A percentile compares a stretch with the other conserved stretches of the same genome.
phyloP scores from a whole-genome alignment of 257 asterid species.

The Cinchona pubescens region DNA sequence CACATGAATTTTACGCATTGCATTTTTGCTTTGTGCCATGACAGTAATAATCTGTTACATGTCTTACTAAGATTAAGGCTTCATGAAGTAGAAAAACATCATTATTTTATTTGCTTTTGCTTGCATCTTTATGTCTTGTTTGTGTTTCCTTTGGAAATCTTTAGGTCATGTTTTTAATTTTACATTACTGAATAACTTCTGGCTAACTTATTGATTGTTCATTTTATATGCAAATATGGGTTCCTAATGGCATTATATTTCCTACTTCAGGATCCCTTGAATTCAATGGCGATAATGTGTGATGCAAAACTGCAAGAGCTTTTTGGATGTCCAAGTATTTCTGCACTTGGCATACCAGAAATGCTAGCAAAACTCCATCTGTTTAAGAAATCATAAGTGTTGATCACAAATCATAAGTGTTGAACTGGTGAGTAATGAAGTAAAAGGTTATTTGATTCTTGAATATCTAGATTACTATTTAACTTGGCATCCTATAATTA shows the following conservation, averaged over 20 bases:
- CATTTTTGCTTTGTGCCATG: background rate
- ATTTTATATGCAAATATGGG: background rate
- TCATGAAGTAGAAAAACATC: background rate
- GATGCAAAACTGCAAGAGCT: slow-evolving; percentile 63
- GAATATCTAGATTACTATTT: background rate
- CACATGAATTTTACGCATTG: background rate
- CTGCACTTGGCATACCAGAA: slow-evolving; percentile 60
- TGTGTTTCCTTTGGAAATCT: background rate
- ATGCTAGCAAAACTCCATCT: slow-evolving; percentile 54
- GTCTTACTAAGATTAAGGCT: background rate
- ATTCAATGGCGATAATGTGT: slow-evolving; percentile 46
- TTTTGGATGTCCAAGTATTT: slow-evolving; percentile 62
- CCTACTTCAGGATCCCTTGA: slow-evolving; percentile 54
- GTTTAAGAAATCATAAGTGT: slow-evolving; percentile 41
- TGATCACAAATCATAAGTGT: too few species aligned
- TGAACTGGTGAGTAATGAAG: slow-evolving; percentile 33
- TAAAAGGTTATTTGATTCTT: background rate
- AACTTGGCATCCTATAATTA: background rate
- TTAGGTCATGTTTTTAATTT: background rate
- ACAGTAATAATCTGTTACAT: background rate
- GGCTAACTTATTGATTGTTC: background rate
- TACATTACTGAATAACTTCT: background rate
- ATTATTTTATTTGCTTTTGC: slow-evolving; percentile 7
- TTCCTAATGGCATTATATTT: slow-evolving; percentile 1
- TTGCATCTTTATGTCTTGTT: background rate